Evolutionary conservation across 2,329 filamentous ascomycete species (phyloP).

Genomic region (Neodidymelliopsis sp.): DNA sequence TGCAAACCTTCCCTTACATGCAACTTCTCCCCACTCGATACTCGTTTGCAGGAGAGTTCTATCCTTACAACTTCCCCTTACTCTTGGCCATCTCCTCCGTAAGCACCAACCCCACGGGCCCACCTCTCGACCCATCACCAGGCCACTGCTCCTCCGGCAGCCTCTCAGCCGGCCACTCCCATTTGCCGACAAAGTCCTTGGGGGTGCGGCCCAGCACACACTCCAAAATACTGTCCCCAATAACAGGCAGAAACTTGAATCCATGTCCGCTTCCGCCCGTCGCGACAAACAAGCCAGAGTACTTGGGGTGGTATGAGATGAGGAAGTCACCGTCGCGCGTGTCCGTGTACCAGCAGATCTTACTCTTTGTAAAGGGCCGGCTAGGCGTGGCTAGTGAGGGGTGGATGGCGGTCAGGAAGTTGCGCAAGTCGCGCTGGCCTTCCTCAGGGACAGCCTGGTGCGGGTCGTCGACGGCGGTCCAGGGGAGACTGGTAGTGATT

Average conservation of each 20-base stretch:
- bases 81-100: constrained; percentile 52
- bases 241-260: constrained; percentile 68
- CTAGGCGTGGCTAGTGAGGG: constrained; percentile 42
- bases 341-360: constrained; percentile 66
- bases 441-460: constrained; percentile 42
- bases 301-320: constrained; percentile 60
- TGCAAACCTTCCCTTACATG: too few relatives aligned
- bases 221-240: constrained; percentile 63
- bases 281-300: constrained; percentile 63
- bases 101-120: constrained; percentile 47
- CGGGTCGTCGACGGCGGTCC: constrained; percentile 61
- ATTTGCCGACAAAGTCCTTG: constrained; percentile 67
- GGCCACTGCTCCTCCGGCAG: constrained; percentile 47
- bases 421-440: constrained; percentile 40
- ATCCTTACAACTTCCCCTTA: constrained; percentile 35
- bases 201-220: constrained; percentile 54
- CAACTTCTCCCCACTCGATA: too few relatives aligned
- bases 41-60: neutral
- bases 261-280: constrained; percentile 69
- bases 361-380: constrained; percentile 56
- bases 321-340: constrained; percentile 64
- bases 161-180: constrained; percentile 59
- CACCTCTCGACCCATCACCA: constrained; percentile 50
- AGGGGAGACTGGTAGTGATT: constrained; percentile 58
- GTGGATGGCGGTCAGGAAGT: constrained; percentile 41